Evolutionary conservation across 768 basidiomycete genomes (phyloP), one percentile per base, ranked within the genome.

Genomic region (Lactarius psammicola): DNA sequence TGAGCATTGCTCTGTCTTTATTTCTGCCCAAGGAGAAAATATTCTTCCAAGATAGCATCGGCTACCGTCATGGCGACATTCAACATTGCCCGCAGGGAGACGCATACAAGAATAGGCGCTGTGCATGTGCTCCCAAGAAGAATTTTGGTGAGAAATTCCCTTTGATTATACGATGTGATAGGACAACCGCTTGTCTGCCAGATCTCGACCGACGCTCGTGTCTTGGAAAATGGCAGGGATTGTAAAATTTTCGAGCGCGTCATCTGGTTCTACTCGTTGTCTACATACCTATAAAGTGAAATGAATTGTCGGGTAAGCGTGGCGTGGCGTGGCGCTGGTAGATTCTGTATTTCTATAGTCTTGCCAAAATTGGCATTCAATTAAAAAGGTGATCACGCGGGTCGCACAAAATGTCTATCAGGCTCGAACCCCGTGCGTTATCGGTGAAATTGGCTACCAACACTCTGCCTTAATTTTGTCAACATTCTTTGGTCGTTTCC

Each of bases 1-100:
- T 51, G 30, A 65, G 59, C 31, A 60, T 65, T 28, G 64, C 64
- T 2, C n/a, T 60, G 18, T 65, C 64, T 28, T 33, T 65, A 30
- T 65, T 65, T 33, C 44, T 53, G 36, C 31, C n/a, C 15, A 53
- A 55, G 18, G 15, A 60, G 23, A 11, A 60, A 8, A 20, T 60
- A 5, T 53, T 54, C 30, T 65, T 65, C 54, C 59, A 60, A 20
- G 51, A 60, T 4, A 17, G 59, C 38, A 55, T 60, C n/a, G 64
- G 64, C 10, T 65, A 30, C 31, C 46, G 58, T 49, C 34, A 36
- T 26, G 59, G 53, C 30, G 51, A 38, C 17, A 28, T 54, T 15
- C 59, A 65, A 40, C 59, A 60, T 42, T 65, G 64, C 18, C 64
- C 64, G 20, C 33, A 65, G 23, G 64, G 51, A 28, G 38, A 60